Conservation (phyloP, 2,329 filamentous ascomycete species). For the Pyrenophora graminea region DNA sequence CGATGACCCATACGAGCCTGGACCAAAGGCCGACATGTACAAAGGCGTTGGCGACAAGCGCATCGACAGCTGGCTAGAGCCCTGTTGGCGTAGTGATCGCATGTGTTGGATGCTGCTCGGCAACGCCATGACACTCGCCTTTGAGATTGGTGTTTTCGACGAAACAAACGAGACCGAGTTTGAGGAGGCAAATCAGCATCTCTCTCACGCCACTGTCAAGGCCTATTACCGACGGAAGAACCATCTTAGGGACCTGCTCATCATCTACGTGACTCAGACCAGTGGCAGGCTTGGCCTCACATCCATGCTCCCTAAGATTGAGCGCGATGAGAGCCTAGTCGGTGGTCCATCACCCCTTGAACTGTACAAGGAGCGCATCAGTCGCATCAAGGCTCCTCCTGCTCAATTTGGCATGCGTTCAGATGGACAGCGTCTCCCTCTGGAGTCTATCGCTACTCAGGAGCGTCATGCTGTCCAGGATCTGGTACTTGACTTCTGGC, state of each 20-base stretch:
- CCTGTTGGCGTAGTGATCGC: constrained; percentile 85
- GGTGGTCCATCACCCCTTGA: constrained; percentile 39
- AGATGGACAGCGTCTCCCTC: constrained; percentile 43
- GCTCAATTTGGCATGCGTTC: constrained; percentile 41
- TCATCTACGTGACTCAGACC: constrained; percentile 93
- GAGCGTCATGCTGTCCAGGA: constrained; percentile 54
- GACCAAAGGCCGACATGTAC: constrained; percentile 42
- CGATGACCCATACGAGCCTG: constrained; percentile 64
- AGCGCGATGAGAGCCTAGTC: constrained; percentile 33
- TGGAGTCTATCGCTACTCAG: constrained; percentile 44
- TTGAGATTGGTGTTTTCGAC: constrained; percentile 95
- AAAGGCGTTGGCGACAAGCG: constrained; percentile 77
- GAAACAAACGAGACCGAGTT: constrained; percentile 74
- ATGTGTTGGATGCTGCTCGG: constrained; percentile 99
- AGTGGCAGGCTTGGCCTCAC: constrained; percentile 90
- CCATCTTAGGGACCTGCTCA: constrained; percentile 81
- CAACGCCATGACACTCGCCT: constrained; percentile 85
- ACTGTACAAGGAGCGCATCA: constrained; percentile 43
- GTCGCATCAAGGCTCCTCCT: constrained; percentile 42
- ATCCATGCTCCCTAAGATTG: constrained; percentile 76
- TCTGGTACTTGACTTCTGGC: constrained; percentile 79
- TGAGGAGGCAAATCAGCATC: constrained; percentile 45
- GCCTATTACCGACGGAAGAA: constrained; percentile 75
- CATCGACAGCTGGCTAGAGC: constrained; percentile 95
- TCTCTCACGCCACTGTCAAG: constrained; percentile 65